Evolutionary conservation across 805 yeast species (phyloP).

Genomic region (Saccharomycopsis olivae): DNA sequence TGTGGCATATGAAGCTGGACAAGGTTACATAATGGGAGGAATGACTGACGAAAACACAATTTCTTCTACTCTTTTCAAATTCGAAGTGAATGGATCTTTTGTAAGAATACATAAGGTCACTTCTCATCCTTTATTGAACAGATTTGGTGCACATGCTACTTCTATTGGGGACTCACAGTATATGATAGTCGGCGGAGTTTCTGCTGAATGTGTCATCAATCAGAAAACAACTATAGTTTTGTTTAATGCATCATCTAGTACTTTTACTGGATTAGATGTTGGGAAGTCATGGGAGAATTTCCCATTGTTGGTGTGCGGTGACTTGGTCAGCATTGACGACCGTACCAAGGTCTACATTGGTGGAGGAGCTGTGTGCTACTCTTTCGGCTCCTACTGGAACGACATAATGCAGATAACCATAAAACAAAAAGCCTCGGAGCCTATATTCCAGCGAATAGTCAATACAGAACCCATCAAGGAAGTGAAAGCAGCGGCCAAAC

Average conservation of each 20-base stretch:
- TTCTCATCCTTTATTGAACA: slow-evolving; percentile 26
- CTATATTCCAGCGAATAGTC: too few species aligned
- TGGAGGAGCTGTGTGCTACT: slow-evolving; percentile 78
- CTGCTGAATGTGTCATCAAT: slow-evolving; percentile 27
- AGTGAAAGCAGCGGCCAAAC: too few species aligned
- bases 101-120: slow-evolving; percentile 20
- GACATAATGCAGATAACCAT: slow-evolving; percentile 1
- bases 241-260: slow-evolving; percentile 25
- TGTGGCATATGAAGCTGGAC: too few species aligned
- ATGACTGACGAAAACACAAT: slow-evolving; percentile 21
- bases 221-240: slow-evolving; percentile 29
- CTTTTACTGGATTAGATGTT: too few species aligned
- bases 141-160: slow-evolving; percentile 33
- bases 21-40: slow-evolving; percentile 34
- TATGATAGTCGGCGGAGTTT: slow-evolving; percentile 49
- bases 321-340: slow-evolving; percentile 23
- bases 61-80: slow-evolving; percentile 24
- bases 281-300: slow-evolving; percentile 30
- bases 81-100: slow-evolving; percentile 21
- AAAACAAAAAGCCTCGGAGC: not conserved
- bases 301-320: slow-evolving; percentile 48
- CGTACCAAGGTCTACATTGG: slow-evolving; percentile 32
- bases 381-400: slow-evolving; percentile 59
- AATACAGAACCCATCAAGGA: too few species aligned
- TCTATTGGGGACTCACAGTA: too few species aligned